Conservation (phyloP, 257 asterid species). For the Craterostigma plantagineum region DNA sequence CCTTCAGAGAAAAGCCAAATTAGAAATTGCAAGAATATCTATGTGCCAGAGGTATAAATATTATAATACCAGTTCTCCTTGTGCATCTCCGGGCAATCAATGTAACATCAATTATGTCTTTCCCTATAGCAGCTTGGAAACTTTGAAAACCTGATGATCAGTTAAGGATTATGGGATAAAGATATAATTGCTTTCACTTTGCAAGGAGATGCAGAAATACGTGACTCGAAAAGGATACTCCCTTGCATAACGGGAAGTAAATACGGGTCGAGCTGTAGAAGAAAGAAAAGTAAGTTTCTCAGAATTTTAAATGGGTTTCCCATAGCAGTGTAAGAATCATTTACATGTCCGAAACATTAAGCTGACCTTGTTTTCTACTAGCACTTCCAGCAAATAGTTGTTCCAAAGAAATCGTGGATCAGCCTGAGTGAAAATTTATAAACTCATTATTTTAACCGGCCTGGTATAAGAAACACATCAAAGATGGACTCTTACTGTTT, state of each 20-base stretch:
- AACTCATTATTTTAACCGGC: background rate
- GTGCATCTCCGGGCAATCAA: conserved; percentile 93
- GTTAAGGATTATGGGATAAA: too few relatives aligned
- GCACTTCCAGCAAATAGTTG: conserved; percentile 85
- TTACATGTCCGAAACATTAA: background rate
- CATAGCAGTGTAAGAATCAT: background rate
- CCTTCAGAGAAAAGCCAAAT: conserved; percentile 26
- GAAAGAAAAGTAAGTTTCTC: conserved; percentile 1
- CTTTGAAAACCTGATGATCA: conserved; percentile 56
- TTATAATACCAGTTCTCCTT: conserved; percentile 64
- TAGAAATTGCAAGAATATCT: background rate
- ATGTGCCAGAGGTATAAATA: background rate
- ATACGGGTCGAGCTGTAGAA: conserved; percentile 81
- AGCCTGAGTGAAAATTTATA: conserved; percentile 34
- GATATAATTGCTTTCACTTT: too few relatives aligned
- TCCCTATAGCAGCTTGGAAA: conserved; percentile 86
- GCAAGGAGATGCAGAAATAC: conserved; percentile 8
- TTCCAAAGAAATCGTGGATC: conserved; percentile 99
- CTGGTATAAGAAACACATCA: background rate
- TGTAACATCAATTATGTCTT: conserved; percentile 77
- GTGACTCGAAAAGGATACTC: conserved; percentile 59
- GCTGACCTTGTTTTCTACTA: conserved; percentile 76
- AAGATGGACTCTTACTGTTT: too few relatives aligned
- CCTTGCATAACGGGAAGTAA: conserved; percentile 97
- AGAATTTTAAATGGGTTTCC: background rate